Percentiles rank a stretch among this genome's conserved stretches.
Conservation (phyloP, 2,329 filamentous ascomycete species). For the Fusarium metavorans region DNA sequence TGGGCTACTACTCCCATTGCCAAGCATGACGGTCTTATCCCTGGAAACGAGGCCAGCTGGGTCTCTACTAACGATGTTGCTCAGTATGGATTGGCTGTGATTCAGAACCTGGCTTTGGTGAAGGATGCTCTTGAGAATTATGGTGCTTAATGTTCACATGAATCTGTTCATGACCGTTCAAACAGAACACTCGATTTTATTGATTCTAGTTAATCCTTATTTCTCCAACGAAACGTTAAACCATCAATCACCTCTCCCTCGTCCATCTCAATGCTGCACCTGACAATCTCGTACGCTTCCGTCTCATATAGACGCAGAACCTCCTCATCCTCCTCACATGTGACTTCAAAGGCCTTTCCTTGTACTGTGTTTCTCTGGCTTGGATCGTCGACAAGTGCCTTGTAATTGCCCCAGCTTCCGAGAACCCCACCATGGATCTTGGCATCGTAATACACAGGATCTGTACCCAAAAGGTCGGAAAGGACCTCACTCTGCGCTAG, state of each 20-base stretch:
- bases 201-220: background rate
- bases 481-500: background rate
- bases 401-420: background rate
- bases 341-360: background rate
- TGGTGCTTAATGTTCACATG: slow-evolving; percentile 3
- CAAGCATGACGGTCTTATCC: slow-evolving; percentile 58
- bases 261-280: slow-evolving; percentile 2
- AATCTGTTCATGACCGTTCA: background rate
- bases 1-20: slow-evolving; percentile 55
- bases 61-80: slow-evolving; percentile 68
- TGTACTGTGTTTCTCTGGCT: fast-evolving
- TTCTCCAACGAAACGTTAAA: slow-evolving; percentile 6
- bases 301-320: slow-evolving; percentile 7
- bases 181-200: background rate
- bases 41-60: slow-evolving; percentile 68
- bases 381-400: slow-evolving; percentile 9
- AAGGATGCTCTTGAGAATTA: slow-evolving; percentile 33
- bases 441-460: background rate
- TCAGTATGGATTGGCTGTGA: slow-evolving; percentile 68
- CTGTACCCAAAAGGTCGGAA: fast-evolving
- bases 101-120: slow-evolving; percentile 63
- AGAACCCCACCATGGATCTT: background rate
- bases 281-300: slow-evolving; percentile 2
- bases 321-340: background rate
- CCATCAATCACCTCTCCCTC: background rate